Percentiles rank a stretch among this genome's conserved stretches.
These are phyloP conservation scores for Phytopythium ostracodes DNA, from an alignment of 352 stramenopile species.

Conservation along the genomic window DNA sequence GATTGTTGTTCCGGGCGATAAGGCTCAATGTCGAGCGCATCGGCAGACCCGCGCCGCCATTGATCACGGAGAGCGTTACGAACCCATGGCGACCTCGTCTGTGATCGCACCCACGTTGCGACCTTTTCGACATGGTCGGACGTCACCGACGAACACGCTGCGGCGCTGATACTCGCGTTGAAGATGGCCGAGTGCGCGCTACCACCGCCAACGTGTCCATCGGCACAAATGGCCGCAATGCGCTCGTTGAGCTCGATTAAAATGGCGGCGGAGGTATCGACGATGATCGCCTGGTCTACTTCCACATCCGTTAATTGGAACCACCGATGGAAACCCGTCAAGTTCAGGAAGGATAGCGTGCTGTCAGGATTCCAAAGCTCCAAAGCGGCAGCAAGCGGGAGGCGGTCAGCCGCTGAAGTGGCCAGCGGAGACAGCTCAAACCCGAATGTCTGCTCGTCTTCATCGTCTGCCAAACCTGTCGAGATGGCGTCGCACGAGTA, in stretches of 20 bases:
- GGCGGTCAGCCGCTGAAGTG: conserved; percentile 11
- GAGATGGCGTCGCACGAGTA: conserved; percentile 47
- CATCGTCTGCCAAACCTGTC: conserved; percentile 41
- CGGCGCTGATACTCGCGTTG: conserved; percentile 27
- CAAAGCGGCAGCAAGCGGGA: conserved; percentile 31
- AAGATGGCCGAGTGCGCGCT: conserved; percentile 47
- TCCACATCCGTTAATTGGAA: conserved; percentile 16
- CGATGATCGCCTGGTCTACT: background rate
- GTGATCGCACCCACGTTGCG: conserved; percentile 29
- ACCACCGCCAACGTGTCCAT: conserved; percentile 17
- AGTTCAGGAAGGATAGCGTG: conserved; percentile 40
- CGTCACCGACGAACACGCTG: conserved; percentile 26
- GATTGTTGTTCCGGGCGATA: conserved; percentile 43
- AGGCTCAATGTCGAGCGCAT: conserved; percentile 52
- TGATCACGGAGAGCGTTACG: conserved; percentile 47
- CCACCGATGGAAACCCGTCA: conserved; percentile 47
- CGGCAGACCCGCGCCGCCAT: conserved; percentile 48
- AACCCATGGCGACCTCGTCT: conserved; percentile 26
- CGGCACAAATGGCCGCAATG: conserved; percentile 17
- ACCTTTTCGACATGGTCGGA: conserved; percentile 28
- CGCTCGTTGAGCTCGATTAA: conserved; percentile 31
- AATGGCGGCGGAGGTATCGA: conserved; percentile 9
- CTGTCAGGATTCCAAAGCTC: conserved; percentile 42
- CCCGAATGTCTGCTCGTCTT: conserved; percentile 28
- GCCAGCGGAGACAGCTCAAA: conserved; percentile 42